Evolutionary conservation across 73 alveolate genomes (phyloP), one percentile per base, ranked within the genome.

Genomic region (Paramecium tetraurelia): DNA sequence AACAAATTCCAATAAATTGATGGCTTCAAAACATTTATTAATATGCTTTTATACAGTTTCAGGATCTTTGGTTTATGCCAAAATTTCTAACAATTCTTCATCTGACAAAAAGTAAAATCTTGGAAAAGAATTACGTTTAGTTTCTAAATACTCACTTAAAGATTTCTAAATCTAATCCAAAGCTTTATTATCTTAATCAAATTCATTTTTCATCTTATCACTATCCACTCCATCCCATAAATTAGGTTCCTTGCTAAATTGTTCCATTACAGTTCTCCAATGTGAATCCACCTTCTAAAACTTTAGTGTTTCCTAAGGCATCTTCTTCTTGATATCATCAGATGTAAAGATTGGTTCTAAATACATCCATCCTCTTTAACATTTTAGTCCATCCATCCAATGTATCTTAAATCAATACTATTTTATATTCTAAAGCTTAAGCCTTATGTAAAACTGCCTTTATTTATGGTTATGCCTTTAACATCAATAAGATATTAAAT

Each of bases 291-390:
- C 99, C 50, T 94, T 96, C 46, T 92, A 94, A 96, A 98, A 98
- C 85, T 89, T 94, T 10, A 97, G 76, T 76, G 97, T 97, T 96
- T 96, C 99, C 0, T 94, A 86, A 4, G 98, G 98, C 95, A 98
- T 96, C 59, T 97, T 96, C 89, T 98, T 94, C 92, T 95, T 98
- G 72, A 99, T 99, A 93, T 99, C 99, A 75, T 98, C 99, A 7
- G 99, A 97, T 85, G 99, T 95, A 89, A 99, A 98, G 84, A 99
- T 99, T 1, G 99, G 99, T 93, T 99, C 99, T 68, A 99, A 93
- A 96, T 99, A 98, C 99, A 98, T 98, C 99, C 99, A 99, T 2
- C 99, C 97, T 92, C 99, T 97, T 94, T 98, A 98, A 92, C 98
- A 96, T 94, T 97, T 97, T 48, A 96, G n/a, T 95, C 95, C 97